These are phyloP conservation scores for Thielaviopsis ethacetica DNA, from an alignment of 2,329 filamentous ascomycete species.

Conservation along the genomic window DNA sequence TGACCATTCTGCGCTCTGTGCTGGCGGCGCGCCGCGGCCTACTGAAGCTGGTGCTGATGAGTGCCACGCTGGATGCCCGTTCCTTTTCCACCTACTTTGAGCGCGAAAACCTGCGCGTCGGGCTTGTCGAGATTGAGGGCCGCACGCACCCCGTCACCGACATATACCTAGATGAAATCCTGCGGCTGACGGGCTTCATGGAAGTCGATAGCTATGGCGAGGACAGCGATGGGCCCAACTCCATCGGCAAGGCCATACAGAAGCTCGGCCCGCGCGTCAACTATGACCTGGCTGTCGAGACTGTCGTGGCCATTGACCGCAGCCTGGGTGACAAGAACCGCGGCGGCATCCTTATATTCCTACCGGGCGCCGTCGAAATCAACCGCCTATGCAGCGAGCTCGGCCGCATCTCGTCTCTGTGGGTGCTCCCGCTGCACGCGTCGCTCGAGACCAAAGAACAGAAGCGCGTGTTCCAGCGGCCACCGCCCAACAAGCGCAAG, in stretches of 20 bases:
- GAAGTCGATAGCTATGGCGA: constrained; percentile 25
- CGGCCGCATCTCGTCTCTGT: constrained; percentile 41
- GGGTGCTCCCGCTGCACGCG: constrained; percentile 79
- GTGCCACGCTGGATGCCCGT: constrained; percentile 77
- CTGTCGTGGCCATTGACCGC: constrained; percentile 65
- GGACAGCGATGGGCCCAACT: constrained; percentile 13
- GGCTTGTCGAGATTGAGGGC: constrained; percentile 71
- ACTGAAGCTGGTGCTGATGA: constrained; percentile 87
- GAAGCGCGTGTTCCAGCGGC: constrained; percentile 61
- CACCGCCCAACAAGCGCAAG: constrained; percentile 72
- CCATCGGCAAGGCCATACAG: constrained; percentile 54
- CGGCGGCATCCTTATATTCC: constrained; percentile 87
- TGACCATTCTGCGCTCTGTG: constrained; percentile 75
- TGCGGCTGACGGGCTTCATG: constrained; percentile 61
- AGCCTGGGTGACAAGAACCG: constrained; percentile 50
- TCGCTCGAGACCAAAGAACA: constrained; percentile 82
- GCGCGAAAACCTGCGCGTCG: constrained; percentile 49
- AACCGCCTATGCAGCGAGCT: constrained; percentile 60
- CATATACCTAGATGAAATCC: constrained; percentile 75
- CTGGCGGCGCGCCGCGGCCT: constrained; percentile 58
- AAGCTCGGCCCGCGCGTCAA: constrained; percentile 73
- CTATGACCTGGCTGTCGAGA: constrained; percentile 69
- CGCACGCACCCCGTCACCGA: constrained; percentile 83
- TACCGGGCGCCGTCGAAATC: constrained; percentile 86
- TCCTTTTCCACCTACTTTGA: constrained; percentile 77